These are phyloP conservation scores for Fraxinus baroniana DNA, from an alignment of 305 asterid genomes.

Conservation along the genomic window DNA sequence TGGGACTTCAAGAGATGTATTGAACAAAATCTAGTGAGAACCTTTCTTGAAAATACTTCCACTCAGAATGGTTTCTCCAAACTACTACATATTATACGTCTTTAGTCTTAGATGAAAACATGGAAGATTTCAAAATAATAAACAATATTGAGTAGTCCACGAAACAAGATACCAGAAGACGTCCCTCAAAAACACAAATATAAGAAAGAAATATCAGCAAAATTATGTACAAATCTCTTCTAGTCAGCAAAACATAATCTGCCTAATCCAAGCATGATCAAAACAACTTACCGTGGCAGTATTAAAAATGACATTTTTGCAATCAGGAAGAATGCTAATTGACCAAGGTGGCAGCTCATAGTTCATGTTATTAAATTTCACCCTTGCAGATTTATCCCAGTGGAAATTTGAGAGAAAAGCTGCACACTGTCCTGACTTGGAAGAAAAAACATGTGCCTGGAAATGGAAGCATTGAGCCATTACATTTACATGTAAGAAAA, in stretches of 20 bases:
- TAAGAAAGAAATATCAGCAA: constrained; percentile 8
- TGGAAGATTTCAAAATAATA: background rate
- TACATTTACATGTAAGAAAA: background rate
- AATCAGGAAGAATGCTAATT: constrained; percentile 87
- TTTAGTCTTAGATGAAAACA: background rate
- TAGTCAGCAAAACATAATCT: background rate
- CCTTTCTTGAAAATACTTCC: background rate
- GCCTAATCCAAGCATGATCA: background rate
- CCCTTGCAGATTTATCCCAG: constrained; percentile 50
- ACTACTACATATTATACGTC: background rate
- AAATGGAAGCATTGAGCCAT: constrained; percentile 14
- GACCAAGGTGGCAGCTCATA: constrained; percentile 97
- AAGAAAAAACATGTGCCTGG: constrained; percentile 67
- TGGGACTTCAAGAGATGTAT: background rate
- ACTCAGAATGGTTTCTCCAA: background rate
- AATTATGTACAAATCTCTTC: background rate
- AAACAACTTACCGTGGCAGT: constrained; percentile 68
- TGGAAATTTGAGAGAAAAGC: constrained; percentile 88
- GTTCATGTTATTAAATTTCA: constrained; percentile 59
- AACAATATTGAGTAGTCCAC: background rate
- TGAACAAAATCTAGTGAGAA: constrained; percentile 1
- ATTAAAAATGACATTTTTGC: constrained; percentile 65
- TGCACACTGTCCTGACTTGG: constrained; percentile 71
- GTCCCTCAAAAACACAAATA: background rate
- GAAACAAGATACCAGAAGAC: background rate